Percentiles rank a stretch among this genome's conserved stretches.
Evolutionary conservation across 495 filamentous ascomycete species (phyloP).

Genomic region (Neurospora hispaniola): DNA sequence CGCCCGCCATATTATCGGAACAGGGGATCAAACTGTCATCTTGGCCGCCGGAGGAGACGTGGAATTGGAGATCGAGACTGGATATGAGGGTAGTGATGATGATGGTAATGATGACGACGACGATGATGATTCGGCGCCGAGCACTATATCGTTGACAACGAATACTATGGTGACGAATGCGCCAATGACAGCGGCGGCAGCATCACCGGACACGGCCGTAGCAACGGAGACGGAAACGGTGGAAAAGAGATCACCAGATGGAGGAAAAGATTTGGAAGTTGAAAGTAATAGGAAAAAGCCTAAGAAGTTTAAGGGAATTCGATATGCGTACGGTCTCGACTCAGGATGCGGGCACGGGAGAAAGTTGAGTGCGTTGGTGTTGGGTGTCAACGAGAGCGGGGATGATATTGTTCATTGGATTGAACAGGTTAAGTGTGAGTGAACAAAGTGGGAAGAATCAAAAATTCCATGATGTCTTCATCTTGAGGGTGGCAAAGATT

Average conservation of each 20-base stretch:
- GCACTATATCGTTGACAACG: neutral
- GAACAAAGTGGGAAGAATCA: neutral
- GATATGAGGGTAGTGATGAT: neutral
- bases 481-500: neutral
- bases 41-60: neutral
- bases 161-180: neutral
- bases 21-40: neutral
- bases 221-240: neutral
- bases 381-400: constrained; percentile 44
- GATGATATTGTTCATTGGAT: constrained; percentile 12
- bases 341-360: constrained; percentile 68
- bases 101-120: neutral
- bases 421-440: constrained; percentile 22
- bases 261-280: neutral
- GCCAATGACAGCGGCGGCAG: neutral
- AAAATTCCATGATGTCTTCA: neutral
- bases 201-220: neutral
- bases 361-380: constrained; percentile 63
- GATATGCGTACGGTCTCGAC: constrained; percentile 77
- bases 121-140: neutral
- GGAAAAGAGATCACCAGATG: neutral
- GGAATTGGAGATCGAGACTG: neutral
- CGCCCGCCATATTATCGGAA: neutral
- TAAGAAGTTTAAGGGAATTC: constrained; percentile 11
- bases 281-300: constrained; percentile 2